Conservation (phyloP, 2,329 filamentous ascomycete species). For the Diaporthe ilicicola region DNA sequence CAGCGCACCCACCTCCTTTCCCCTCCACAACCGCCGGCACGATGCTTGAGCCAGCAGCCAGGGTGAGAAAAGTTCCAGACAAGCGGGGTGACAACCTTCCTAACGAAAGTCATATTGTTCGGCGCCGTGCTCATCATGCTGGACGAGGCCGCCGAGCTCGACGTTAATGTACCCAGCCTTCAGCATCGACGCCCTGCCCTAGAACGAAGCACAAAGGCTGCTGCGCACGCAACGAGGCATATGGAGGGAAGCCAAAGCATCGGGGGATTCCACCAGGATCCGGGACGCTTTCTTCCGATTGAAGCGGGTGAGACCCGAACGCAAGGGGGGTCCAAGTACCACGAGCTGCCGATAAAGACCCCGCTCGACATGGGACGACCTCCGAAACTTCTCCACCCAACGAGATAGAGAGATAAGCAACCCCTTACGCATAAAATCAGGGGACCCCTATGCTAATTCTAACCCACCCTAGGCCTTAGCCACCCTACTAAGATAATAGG, state of each 20-base stretch:
- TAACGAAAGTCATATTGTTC: neutral
- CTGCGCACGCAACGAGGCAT: neutral
- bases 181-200: neutral
- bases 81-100: neutral
- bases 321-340: neutral
- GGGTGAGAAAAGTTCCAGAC: rapidly evolving
- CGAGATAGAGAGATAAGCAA: no score
- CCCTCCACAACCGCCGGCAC: no score
- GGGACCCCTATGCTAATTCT: no score
- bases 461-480: no score
- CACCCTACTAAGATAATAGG: no score
- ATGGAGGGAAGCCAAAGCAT: neutral
- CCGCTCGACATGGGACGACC: neutral
- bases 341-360: neutral
- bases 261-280: neutral
- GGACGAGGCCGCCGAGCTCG: neutral
- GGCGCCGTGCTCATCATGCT: neutral
- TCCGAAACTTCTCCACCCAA: no score
- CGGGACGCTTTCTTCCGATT: neutral
- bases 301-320: neutral
- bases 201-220: neutral
- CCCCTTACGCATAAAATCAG: no score
- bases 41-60: neutral
- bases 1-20: no score
- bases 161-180: neutral